Percentiles rank a stretch among this genome's conserved stretches.
Conservation (phyloP, 176 grass and related monocot genomes). For the Rhipidocladum racemiflorum region DNA sequence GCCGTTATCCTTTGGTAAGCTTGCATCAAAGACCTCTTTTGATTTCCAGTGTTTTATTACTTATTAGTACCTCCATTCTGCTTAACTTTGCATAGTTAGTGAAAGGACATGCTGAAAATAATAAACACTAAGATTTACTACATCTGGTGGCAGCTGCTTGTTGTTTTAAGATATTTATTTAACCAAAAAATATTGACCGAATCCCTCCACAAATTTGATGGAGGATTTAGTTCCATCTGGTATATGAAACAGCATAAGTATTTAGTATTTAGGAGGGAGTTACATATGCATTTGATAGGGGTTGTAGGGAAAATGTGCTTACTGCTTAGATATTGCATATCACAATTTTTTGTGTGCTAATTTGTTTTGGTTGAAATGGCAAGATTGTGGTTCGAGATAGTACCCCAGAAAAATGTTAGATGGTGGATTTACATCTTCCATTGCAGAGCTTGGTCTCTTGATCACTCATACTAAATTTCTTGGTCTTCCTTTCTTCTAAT, state of each 20-base stretch:
- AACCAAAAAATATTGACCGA: neutral
- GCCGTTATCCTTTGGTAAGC: slow-evolving; percentile 55
- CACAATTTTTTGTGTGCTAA: neutral
- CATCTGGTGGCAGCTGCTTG: neutral
- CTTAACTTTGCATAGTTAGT: slow-evolving; percentile 5
- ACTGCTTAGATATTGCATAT: neutral
- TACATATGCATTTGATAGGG: neutral
- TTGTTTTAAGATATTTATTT: neutral
- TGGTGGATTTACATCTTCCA: neutral
- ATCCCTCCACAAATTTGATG: neutral
- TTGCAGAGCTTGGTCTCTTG: neutral
- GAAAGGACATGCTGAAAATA: neutral
- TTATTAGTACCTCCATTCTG: neutral
- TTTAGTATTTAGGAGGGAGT: neutral
- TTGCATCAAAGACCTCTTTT: neutral
- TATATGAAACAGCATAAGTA: neutral
- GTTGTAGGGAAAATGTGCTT: neutral
- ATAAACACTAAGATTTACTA: neutral
- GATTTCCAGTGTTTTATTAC: slow-evolving; percentile 7
- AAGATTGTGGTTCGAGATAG: neutral
- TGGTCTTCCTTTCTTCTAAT: neutral
- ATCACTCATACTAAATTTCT: neutral
- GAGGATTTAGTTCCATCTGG: neutral
- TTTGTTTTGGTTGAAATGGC: neutral
- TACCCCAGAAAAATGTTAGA: neutral